phyloP scores from a whole-genome alignment of 192 early-diverging fungal genomes.

The Backusella tarrabulga region DNA sequence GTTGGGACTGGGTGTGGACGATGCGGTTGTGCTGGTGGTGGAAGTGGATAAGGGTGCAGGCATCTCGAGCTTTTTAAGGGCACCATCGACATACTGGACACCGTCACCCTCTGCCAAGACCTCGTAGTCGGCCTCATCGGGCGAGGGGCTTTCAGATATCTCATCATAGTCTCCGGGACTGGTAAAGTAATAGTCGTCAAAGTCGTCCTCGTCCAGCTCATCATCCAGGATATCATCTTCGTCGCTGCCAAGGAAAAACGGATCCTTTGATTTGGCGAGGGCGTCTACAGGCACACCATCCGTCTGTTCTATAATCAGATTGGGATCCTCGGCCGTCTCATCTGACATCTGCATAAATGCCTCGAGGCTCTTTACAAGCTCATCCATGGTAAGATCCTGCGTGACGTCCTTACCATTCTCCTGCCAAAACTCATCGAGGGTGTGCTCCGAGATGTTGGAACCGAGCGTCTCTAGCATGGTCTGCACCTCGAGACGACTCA shows the following conservation, averaged over 20 bases:
- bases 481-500: slow-evolving; percentile 60
- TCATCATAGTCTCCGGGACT: background rate
- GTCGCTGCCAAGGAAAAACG: background rate
- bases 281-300: slow-evolving; percentile 7
- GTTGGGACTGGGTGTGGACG: background rate
- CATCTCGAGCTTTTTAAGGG: background rate
- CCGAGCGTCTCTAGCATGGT: slow-evolving; percentile 73
- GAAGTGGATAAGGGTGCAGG: background rate
- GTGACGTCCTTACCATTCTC: slow-evolving; percentile 42
- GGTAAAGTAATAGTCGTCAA: background rate
- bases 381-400: slow-evolving; percentile 66
- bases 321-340: background rate
- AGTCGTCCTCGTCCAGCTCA: slow-evolving; percentile 11
- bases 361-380: slow-evolving; percentile 62
- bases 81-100: slow-evolving; percentile 15
- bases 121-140: slow-evolving; percentile 21
- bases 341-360: slow-evolving; percentile 25
- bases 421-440: slow-evolving; percentile 58
- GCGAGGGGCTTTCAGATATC: background rate
- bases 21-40: background rate
- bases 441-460: slow-evolving; percentile 62
- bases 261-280: background rate
- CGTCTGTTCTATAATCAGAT: background rate
- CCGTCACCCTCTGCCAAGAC: slow-evolving; percentile 23
- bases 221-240: slow-evolving; percentile 32